Percentiles rank a stretch among this genome's conserved stretches.
Evolutionary conservation across 129 eudicot genomes (phyloP).

Genomic region (Ambrosia artemisiifolia): DNA sequence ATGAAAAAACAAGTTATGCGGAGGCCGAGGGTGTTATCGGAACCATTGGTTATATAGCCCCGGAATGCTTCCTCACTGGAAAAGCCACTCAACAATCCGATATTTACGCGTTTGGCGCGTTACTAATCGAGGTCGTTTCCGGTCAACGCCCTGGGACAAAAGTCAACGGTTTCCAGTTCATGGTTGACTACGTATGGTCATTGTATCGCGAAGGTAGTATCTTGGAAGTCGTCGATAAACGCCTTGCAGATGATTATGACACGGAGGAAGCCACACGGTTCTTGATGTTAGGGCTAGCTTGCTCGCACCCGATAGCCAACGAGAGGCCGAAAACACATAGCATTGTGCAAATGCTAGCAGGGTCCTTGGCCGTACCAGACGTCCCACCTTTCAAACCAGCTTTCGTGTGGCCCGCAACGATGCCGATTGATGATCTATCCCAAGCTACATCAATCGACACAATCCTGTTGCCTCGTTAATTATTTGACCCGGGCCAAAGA

Average conservation of each 20-base stretch:
- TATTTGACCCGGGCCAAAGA: no score
- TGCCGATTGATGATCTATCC: slow-evolving; percentile 36
- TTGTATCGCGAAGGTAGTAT: slow-evolving; percentile 57
- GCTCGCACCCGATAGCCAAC: slow-evolving; percentile 65
- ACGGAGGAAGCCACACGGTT: slow-evolving; percentile 60
- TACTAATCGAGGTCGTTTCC: slow-evolving; percentile 61
- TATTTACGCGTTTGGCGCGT: slow-evolving; percentile 76
- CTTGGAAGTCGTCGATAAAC: slow-evolving; percentile 51
- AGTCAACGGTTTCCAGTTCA: slow-evolving; percentile 45
- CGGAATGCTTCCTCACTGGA: slow-evolving; percentile 88
- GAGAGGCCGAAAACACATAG: slow-evolving; percentile 69
- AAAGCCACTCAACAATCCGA: slow-evolving; percentile 79
- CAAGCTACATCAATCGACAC: slow-evolving; percentile 36
- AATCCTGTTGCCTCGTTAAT: no score
- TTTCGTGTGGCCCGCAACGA: slow-evolving; percentile 70
- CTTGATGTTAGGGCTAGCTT: slow-evolving; percentile 66
- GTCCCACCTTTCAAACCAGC: slow-evolving; percentile 76
- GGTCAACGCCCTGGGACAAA: slow-evolving; percentile 70
- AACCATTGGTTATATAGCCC: slow-evolving; percentile 79
- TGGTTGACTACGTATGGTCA: slow-evolving; percentile 83
- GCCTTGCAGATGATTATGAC: slow-evolving; percentile 46
- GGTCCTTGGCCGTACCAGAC: slow-evolving; percentile 47
- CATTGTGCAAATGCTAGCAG: slow-evolving; percentile 60
- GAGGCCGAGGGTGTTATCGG: slow-evolving; percentile 85
- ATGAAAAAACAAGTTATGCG: slow-evolving; percentile 72